Conservation (phyloP, 2,329 filamentous ascomycete genomes). For the Aureobasidium subglaciale region DNA sequence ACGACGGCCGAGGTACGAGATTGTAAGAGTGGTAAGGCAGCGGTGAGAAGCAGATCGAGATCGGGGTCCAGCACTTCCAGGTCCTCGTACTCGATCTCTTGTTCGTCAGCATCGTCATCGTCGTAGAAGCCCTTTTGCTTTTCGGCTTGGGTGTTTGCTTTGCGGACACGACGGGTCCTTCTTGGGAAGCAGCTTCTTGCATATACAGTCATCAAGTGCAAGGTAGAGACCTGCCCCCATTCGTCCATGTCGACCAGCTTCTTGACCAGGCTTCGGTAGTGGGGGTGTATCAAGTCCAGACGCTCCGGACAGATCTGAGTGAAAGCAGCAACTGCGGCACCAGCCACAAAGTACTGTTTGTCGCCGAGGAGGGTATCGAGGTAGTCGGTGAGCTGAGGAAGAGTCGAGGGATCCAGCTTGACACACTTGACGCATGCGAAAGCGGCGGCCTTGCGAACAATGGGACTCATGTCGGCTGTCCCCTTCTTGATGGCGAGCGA, state of each 20-base stretch:
- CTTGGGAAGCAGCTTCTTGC: constrained; percentile 80
- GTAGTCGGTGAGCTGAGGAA: constrained; percentile 79
- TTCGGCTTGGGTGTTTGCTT: constrained; percentile 36
- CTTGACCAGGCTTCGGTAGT: constrained; percentile 76
- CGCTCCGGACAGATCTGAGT: constrained; percentile 82
- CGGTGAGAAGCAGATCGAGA: constrained; percentile 70
- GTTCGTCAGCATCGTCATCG: constrained; percentile 48
- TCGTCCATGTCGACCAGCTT: constrained; percentile 99
- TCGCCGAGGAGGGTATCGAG: constrained; percentile 73
- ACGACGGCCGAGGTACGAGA: constrained; percentile 92
- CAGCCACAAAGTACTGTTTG: constrained; percentile 88
- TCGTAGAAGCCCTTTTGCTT: constrained; percentile 66
- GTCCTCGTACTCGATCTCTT: constrained; percentile 47
- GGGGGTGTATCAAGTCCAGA: constrained; percentile 81
- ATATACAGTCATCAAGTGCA: constrained; percentile 78
- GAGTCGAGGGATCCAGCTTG: constrained; percentile 74
- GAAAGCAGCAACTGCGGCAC: constrained; percentile 83
- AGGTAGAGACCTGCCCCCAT: constrained; percentile 83
- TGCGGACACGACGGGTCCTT: constrained; percentile 53
- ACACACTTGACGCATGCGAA: constrained; percentile 95
- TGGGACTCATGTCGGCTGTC: constrained; percentile 85
- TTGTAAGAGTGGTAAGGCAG: constrained; percentile 76
- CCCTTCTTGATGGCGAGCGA: constrained; percentile 93
- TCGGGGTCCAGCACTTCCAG: constrained; percentile 67
- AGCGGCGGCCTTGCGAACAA: constrained; percentile 86